Evolutionary conservation across 139 green algal species (phyloP).

Genomic region (Tetraselmis striata): DNA sequence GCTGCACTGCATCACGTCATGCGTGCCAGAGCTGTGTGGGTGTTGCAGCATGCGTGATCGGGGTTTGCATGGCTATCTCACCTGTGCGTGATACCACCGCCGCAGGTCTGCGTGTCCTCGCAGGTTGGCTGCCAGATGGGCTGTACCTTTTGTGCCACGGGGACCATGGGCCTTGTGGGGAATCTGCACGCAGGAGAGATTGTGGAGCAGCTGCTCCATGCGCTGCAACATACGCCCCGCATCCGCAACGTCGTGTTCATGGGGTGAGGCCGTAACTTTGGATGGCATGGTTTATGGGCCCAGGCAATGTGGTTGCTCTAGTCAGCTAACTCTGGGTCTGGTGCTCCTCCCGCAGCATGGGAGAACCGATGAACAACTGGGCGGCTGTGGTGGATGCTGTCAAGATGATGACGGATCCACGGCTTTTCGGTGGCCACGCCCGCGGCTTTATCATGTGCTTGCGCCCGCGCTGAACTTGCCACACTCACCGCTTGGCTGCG

Average conservation of each 20-base stretch:
- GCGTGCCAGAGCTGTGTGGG: too few relatives aligned
- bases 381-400: conserved; percentile 65
- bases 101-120: conserved; percentile 65
- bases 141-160: conserved; percentile 96
- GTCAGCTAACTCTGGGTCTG: background rate
- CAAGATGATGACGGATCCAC: conserved; percentile 55
- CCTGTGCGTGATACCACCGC: too few relatives aligned
- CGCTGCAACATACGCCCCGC: conserved; percentile 15
- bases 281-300: background rate
- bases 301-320: background rate
- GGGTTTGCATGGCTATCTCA: too few relatives aligned
- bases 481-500: too few relatives aligned
- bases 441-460: too few relatives aligned
- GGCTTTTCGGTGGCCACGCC: conserved; percentile 52
- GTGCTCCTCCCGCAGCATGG: conserved; percentile 55
- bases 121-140: conserved; percentile 91
- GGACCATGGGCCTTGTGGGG: conserved; percentile 81
- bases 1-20: background rate
- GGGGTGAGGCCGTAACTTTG: conserved; percentile 20
- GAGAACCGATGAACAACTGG: conserved; percentile 97
- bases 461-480: too few relatives aligned
- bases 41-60: too few relatives aligned
- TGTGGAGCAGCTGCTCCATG: conserved; percentile 90
- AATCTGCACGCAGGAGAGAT: conserved; percentile 91
- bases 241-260: conserved; percentile 97